A percentile compares a stretch with the other conserved stretches of the same genome.
Evolutionary conservation across 2,329 filamentous ascomycete genomes (phyloP).

Genomic region (Xylariaceae sp.): DNA sequence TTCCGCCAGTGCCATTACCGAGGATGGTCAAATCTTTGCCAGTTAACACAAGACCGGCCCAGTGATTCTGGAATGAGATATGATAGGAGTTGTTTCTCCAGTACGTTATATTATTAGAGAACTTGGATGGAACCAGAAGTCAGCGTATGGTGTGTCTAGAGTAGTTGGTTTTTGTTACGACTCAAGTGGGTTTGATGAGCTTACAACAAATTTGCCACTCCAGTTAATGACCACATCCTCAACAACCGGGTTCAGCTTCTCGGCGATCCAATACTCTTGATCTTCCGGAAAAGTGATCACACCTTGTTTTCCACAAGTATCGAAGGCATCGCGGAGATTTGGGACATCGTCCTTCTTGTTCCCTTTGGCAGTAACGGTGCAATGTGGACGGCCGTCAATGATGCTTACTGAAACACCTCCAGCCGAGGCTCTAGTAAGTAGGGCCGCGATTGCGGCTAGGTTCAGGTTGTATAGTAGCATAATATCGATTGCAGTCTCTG

Average conservation of each 20-base stretch:
- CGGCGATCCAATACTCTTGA: slow-evolving; percentile 57
- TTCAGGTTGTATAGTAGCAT: background rate
- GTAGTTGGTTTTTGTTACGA: too few relatives aligned
- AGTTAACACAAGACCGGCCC: slow-evolving; percentile 57
- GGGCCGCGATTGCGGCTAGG: background rate
- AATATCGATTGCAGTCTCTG: too few relatives aligned
- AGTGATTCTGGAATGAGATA: slow-evolving; percentile 61
- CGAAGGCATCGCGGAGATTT: slow-evolving; percentile 37
- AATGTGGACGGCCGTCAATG: slow-evolving; percentile 18
- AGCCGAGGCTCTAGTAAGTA: background rate
- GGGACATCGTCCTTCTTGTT: slow-evolving; percentile 33
- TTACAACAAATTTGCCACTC: slow-evolving; percentile 54
- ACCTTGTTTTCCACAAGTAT: slow-evolving; percentile 35
- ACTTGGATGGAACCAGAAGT: slow-evolving; percentile 20
- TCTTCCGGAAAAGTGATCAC: slow-evolving; percentile 56
- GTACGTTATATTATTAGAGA: slow-evolving; percentile 57
- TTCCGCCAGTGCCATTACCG: slow-evolving; percentile 58
- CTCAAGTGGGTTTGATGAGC: background rate
- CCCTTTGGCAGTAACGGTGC: slow-evolving; percentile 31
- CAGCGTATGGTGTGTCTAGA: too few relatives aligned
- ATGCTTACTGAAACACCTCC: slow-evolving; percentile 5
- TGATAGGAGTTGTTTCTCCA: slow-evolving; percentile 61
- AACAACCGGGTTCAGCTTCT: slow-evolving; percentile 55
- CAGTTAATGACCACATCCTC: slow-evolving; percentile 58
- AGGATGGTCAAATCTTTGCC: slow-evolving; percentile 57